Evolutionary conservation across 768 basidiomycete species (phyloP), one percentile per base, ranked within the genome.

Genomic region (Artomyces pyxidatus): DNA sequence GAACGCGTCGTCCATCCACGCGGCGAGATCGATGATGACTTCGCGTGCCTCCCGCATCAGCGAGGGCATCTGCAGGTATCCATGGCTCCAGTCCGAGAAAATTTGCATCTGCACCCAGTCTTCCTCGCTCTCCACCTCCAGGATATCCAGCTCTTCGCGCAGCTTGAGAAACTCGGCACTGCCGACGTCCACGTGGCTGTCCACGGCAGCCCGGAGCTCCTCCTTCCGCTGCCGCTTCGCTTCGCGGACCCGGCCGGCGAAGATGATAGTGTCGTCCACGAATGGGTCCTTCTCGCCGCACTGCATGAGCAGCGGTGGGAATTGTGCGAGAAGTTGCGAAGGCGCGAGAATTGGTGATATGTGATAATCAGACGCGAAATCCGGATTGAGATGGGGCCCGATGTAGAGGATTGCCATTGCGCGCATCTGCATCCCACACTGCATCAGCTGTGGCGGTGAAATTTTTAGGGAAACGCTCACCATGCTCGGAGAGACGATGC

Each of bases 361-460:
- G 69, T 90, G 85, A 67, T 97, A 98, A 71, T 99, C 94, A 16
- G 85, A 86, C 48, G 81, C 79, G 63, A 99, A 94, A 65, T 98
- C 93, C 6, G 96, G 96, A 63, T 91, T 87, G 45, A 83, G 85
- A 60, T 88, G 80, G 1, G 96, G 95, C 1, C 95, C 95, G 51
- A 99, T 86, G 68, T 96, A 96, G 54, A 95, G 69, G 61, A 96
- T 94, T 3, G 95, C 95, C 96, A 99, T 99, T 0, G 95, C 94
- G 29, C 96, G 88, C 91, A 97, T 97, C 95, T 98, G 58, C 22
- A 44, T 38, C 44, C n/a, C n/a, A n/a, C n/a, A n/a, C n/a, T n/a
- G n/a, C n/a, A n/a, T n/a, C n/a, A n/a, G n/a, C n/a, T n/a, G n/a
- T n/a, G n/a, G n/a, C n/a, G n/a, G n/a, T n/a, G n/a, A n/a, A n/a